Evolutionary conservation across 148 eudicot genomes (phyloP), one percentile per base, ranked within the genome.

Genomic region (Amaranthus palmeri): DNA sequence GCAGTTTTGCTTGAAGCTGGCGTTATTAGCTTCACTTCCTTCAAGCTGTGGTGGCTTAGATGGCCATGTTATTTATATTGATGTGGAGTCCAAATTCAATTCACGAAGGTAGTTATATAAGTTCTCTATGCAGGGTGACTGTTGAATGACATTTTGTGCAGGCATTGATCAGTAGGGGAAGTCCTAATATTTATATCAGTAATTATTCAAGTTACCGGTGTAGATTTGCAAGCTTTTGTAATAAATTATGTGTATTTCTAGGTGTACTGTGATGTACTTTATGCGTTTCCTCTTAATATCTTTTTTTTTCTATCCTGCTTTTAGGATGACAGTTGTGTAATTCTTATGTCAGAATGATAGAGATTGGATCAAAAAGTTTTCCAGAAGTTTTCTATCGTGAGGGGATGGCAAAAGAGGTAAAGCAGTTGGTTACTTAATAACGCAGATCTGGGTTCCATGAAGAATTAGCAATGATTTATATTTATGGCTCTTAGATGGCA

Each of bases 1-100:
- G 82, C 86, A 92, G 92, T 89, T 92, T 53, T 92, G 96, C 84
- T 75, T 88, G 84, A 89, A 92, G 84, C 90, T 92, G 78, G 82
- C 97, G 13, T 72, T 92, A 70, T 78, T 92, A 75, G 91, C 92
- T 74, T 85, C 96, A 55, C 85, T 92, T 77, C 97, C 97, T 67
- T 76, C 84, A 54, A 79, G 71, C 67, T 89, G 78, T 83, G 97
- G 97, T 48, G 96, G 97, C 68, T 78, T 92, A 77, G 88, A 85
- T 74, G 96, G 97, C 76, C 87, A 53, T 45, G 96, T 87, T 46
- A 84, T 92, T 75, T 92, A 92, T 85, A 76, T 92, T 63, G 97
- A 92, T 62, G 83, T 88, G 78, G 97, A 92, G 85, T 90, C 93
- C 78, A 92, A 92, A 77, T 90, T 90, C 71, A 90, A 87, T 80